A percentile compares a stretch with the other conserved stretches of the same genome.
Evolutionary conservation across 148 eudicot species (phyloP).

Genomic region (Rhododendron ferrugineum): DNA sequence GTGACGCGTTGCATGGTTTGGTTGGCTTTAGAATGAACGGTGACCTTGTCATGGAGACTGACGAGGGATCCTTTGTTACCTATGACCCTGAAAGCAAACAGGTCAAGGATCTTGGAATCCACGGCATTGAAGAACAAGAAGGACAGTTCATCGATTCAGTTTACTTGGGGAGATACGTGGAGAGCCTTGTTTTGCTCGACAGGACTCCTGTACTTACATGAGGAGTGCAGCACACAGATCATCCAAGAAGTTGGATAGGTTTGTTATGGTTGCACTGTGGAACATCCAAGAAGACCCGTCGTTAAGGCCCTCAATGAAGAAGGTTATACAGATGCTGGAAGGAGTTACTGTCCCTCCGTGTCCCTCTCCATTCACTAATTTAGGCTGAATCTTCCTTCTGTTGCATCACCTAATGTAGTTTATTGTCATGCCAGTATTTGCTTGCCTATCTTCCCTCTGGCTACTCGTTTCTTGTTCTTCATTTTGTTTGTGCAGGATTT

Average conservation of each 20-base stretch:
- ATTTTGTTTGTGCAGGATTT: background rate
- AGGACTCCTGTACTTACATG: too few species aligned
- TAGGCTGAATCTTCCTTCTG: background rate
- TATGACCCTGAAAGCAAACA: too few species aligned
- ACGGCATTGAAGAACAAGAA: too few species aligned
- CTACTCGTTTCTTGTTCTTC: background rate
- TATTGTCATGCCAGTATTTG: background rate
- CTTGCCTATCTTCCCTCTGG: background rate
- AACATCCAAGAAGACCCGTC: slow-evolving; percentile 14
- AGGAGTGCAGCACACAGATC: too few species aligned
- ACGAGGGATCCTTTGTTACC: too few species aligned
- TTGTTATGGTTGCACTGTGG: background rate
- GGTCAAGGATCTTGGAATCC: too few species aligned
- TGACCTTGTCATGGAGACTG: too few species aligned
- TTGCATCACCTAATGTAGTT: background rate
- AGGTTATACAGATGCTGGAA: slow-evolving; percentile 20
- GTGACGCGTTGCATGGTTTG: too few species aligned
- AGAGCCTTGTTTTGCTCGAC: too few species aligned
- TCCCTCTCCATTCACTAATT: background rate
- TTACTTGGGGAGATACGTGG: too few species aligned
- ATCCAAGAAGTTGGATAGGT: background rate
- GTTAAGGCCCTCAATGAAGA: slow-evolving; percentile 16
- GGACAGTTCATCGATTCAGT: too few species aligned
- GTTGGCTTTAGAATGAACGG: too few species aligned
- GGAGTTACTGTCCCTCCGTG: slow-evolving; percentile 17